Percentiles rank a stretch among this genome's conserved stretches.
Evolutionary conservation across 2,329 filamentous ascomycete species (phyloP).

Genomic region (Ceratocystis huliohia): DNA sequence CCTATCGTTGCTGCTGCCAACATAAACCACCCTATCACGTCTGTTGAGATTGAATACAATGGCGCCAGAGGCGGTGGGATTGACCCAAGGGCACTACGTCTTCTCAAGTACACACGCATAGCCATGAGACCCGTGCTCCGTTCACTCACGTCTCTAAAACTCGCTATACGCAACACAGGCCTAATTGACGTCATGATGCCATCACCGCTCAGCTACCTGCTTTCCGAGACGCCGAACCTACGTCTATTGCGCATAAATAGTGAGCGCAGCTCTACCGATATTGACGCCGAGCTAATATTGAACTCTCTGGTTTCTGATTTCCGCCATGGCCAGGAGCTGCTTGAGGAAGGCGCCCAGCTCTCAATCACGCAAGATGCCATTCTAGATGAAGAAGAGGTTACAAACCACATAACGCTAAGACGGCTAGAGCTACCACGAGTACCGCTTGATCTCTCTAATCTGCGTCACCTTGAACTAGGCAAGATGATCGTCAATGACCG

Average conservation of each 20-base stretch:
- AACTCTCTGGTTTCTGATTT: background rate
- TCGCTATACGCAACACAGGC: background rate
- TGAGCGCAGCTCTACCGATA: background rate
- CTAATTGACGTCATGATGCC: background rate
- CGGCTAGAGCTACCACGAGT: background rate
- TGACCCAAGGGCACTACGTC: background rate
- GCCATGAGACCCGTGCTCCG: background rate
- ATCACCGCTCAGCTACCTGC: conserved; percentile 7
- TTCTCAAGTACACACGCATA: background rate
- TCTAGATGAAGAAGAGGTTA: no score
- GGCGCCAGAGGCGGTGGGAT: background rate
- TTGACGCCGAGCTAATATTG: background rate
- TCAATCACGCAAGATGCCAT: background rate
- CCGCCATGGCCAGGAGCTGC: background rate
- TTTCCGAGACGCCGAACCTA: background rate
- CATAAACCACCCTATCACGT: background rate
- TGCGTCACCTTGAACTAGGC: background rate
- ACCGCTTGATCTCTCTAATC: background rate
- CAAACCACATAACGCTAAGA: no score
- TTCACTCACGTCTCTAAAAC: background rate
- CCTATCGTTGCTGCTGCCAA: conserved; percentile 6
- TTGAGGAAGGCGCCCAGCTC: background rate
- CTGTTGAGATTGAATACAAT: background rate
- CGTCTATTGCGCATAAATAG: background rate
- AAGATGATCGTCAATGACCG: background rate